Conservation (phyloP, 2,329 filamentous ascomycete genomes). For the Fusarium algeriense region DNA sequence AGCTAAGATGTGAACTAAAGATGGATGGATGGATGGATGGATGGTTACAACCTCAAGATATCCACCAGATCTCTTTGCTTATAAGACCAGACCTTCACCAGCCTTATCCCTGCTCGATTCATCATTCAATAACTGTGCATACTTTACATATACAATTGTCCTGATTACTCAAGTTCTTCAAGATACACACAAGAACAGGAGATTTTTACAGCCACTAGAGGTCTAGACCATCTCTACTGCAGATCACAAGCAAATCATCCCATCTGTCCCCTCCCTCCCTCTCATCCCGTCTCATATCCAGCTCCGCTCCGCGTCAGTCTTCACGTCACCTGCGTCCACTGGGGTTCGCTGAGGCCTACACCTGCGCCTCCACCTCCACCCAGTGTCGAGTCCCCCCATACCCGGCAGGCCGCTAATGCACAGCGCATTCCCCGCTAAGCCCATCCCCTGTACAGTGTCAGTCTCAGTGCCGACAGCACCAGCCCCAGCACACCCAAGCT, state of each 20-base stretch:
- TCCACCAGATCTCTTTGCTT: slow-evolving; percentile 6
- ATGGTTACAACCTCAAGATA: slow-evolving; percentile 27
- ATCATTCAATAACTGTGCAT: not conserved
- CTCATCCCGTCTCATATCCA: slow-evolving; percentile 1
- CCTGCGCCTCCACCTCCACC: slow-evolving; percentile 38
- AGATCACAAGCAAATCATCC: slow-evolving; percentile 16
- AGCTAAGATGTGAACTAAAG: slow-evolving; percentile 18
- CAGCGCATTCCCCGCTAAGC: slow-evolving; percentile 37
- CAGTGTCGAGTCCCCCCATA: slow-evolving; percentile 10
- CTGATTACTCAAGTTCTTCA: not conserved
- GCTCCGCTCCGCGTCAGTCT: not conserved
- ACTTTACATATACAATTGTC: not conserved
- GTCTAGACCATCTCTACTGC: slow-evolving; percentile 32
- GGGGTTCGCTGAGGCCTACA: slow-evolving; percentile 21
- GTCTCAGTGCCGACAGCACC: slow-evolving; percentile 23
- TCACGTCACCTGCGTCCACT: not conserved
- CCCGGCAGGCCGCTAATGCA: slow-evolving; percentile 42
- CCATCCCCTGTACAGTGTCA: slow-evolving; percentile 40
- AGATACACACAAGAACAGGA: not conserved
- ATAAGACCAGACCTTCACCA: slow-evolving; percentile 23
- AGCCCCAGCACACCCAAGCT: slow-evolving; percentile 8
- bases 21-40: slow-evolving; percentile 28
- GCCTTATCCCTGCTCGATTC: slow-evolving; percentile 9
- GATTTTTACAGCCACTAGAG: slow-evolving; percentile 33
- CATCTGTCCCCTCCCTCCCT: slow-evolving; percentile 13